phyloP scores from a whole-genome alignment of 2,329 filamentous ascomycete genomes.

The Mycocentrospora acerina region DNA sequence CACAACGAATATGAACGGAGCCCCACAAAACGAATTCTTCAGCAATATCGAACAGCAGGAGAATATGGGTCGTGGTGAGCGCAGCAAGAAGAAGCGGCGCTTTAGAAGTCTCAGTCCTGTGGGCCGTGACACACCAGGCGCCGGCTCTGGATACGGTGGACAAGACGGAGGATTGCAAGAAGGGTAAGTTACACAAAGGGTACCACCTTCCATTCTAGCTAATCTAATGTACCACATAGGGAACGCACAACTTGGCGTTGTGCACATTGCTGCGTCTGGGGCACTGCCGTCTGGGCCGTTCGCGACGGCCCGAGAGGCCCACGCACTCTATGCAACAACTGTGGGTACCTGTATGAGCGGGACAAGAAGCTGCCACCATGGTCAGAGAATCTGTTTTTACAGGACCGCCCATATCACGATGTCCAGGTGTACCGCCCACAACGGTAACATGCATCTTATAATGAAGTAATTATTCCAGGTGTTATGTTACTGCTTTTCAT shows the following conservation, averaged over 20 bases:
- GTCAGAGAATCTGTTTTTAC: conserved; percentile 67
- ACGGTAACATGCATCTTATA: conserved; percentile 5
- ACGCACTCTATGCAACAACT: conserved; percentile 88
- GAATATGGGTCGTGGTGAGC: conserved; percentile 88
- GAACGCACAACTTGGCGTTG: conserved; percentile 87
- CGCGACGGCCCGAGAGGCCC: conserved; percentile 84
- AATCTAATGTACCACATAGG: conserved; percentile 37
- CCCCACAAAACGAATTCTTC: conserved; percentile 65
- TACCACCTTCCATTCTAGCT: conserved; percentile 1
- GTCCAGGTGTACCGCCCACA: conserved; percentile 22
- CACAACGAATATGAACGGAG: conserved; percentile 75
- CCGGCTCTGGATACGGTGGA: conserved; percentile 67
- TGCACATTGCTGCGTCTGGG: conserved; percentile 83
- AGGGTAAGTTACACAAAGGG: conserved; percentile 28
- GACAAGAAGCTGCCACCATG: conserved; percentile 80
- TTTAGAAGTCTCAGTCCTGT: conserved; percentile 86
- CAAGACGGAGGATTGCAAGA: conserved; percentile 59
- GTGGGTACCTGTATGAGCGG: conserved; percentile 84
- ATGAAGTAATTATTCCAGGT: background rate
- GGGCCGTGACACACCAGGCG: conserved; percentile 80
- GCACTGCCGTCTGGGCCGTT: conserved; percentile 90
- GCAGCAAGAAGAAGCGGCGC: conserved; percentile 91
- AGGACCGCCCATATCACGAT: conserved; percentile 41
- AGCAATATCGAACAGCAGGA: conserved; percentile 59
- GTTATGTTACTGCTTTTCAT: conserved; percentile 4